A percentile compares a stretch with the other conserved stretches of the same genome.
phyloP scores from a whole-genome alignment of 352 stramenopile genomes.

The Phytophthora tentaculata region DNA sequence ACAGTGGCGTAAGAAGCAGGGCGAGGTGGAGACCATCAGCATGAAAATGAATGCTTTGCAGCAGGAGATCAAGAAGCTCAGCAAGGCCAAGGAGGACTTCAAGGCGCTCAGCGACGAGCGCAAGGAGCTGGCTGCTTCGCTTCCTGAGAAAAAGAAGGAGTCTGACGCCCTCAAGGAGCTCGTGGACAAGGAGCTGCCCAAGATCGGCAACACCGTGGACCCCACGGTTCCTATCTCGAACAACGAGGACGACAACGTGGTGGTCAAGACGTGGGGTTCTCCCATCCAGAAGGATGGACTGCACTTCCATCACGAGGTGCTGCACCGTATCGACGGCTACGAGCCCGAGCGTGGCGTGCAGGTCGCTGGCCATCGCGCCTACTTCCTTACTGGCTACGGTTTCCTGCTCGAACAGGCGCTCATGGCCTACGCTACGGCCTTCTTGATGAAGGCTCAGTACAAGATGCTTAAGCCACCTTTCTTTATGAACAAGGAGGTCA shows the following conservation, averaged over 20 bases:
- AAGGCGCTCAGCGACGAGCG: constrained; percentile 82
- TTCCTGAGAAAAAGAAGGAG: constrained; percentile 84
- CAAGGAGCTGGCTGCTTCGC: constrained; percentile 69
- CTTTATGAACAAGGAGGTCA: constrained; percentile 99
- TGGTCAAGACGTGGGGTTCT: constrained; percentile 88
- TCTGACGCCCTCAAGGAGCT: constrained; percentile 75
- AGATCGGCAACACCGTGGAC: constrained; percentile 98
- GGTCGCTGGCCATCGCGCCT: constrained; percentile 97
- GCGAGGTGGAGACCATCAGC: constrained; percentile 83
- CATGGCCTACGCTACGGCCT: constrained; percentile 98
- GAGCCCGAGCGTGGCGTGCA: constrained; percentile 96
- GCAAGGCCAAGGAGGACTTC: constrained; percentile 90
- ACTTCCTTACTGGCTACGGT: constrained; percentile 99
- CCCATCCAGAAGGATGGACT: constrained; percentile 81
- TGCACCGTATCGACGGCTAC: constrained; percentile 99
- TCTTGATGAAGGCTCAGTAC: constrained; percentile 96
- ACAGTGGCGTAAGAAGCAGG: constrained; percentile 87
- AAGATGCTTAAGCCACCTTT: constrained; percentile 99
- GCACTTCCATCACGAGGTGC: constrained; percentile 95
- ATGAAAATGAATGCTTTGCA: constrained; percentile 90
- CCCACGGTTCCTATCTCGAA: constrained; percentile 95
- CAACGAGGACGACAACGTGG: constrained; percentile 97
- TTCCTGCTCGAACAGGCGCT: constrained; percentile 99
- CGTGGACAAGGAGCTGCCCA: constrained; percentile 79
- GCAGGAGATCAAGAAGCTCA: constrained; percentile 88